phyloP scores from a whole-genome alignment of 164 flowering plant species.

The Cinnamomum micranthum region DNA sequence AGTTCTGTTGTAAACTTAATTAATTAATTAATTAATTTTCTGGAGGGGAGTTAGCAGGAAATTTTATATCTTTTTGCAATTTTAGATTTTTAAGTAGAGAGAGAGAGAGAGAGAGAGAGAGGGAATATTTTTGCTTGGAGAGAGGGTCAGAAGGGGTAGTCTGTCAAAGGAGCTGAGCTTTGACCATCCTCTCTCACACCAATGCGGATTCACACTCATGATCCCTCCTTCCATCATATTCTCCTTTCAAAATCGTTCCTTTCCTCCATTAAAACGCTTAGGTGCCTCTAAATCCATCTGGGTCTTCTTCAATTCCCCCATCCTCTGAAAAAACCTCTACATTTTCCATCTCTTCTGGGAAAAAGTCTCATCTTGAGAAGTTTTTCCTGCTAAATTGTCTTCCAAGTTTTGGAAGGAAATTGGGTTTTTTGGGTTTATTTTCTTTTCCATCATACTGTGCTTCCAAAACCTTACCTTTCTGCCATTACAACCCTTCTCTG shows the following conservation, averaged over 20 bases:
- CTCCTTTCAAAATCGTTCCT: slow-evolving; percentile 2
- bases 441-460: not conserved
- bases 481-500: not conserved
- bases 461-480: not conserved
- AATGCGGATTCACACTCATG: not conserved
- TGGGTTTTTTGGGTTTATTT: not conserved
- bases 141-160: not conserved
- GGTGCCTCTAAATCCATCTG: not conserved
- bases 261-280: not conserved
- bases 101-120: not conserved
- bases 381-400: not conserved
- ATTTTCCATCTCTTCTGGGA: not conserved
- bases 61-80: too few species aligned
- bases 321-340: too few species aligned
- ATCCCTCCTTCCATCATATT: slow-evolving; percentile 9
- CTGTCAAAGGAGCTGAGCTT: not conserved
- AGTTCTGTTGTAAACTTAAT: too few species aligned
- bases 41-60: not conserved
- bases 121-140: not conserved
- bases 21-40: too few species aligned
- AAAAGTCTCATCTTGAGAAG: not conserved
- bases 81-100: too few species aligned
- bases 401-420: not conserved
- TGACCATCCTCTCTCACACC: not conserved
- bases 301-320: not conserved